Percentiles rank a stretch among this genome's conserved stretches.
Conservation (phyloP, 306 rosid species). For the Fagus crenata region DNA sequence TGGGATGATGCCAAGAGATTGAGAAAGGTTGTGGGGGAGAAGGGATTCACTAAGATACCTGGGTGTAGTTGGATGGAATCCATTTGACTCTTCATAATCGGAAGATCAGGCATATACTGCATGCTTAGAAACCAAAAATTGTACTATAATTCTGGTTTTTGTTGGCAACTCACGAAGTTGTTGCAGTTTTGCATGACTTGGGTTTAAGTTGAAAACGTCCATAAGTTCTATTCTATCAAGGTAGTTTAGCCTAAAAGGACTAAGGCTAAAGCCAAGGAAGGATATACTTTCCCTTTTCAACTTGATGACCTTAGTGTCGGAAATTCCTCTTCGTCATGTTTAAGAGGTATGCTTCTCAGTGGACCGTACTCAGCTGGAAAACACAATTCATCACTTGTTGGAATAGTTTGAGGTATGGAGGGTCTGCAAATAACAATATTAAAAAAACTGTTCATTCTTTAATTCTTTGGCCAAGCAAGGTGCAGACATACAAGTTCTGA, state of each 20-base stretch:
- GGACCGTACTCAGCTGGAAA: background rate
- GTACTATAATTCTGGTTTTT: background rate
- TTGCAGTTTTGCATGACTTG: background rate
- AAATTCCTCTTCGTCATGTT: background rate
- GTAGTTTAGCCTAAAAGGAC: background rate
- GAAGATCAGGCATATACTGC: slow-evolving; percentile 6
- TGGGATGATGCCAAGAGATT: slow-evolving; percentile 57
- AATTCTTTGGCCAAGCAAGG: background rate
- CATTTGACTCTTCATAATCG: slow-evolving; percentile 18
- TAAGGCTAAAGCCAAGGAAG: background rate
- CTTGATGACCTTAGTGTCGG: background rate
- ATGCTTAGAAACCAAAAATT: background rate
- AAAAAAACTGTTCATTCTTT: background rate
- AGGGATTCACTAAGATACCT: slow-evolving; percentile 46
- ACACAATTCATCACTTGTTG: background rate
- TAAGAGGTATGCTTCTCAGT: background rate
- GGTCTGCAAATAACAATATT: background rate
- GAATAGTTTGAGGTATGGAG: background rate
- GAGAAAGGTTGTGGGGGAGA: slow-evolving; percentile 38
- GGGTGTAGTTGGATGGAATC: slow-evolving; percentile 64
- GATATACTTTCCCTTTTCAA: too few species aligned
- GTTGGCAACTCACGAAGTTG: slow-evolving; percentile 3
- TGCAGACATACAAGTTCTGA: background rate
- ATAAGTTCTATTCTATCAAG: slow-evolving; percentile 3
- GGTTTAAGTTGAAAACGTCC: background rate